Evolutionary conservation across 2,329 filamentous ascomycete genomes (phyloP), one percentile per base, ranked within the genome.

Genomic region (Colletotrichum phormii): DNA sequence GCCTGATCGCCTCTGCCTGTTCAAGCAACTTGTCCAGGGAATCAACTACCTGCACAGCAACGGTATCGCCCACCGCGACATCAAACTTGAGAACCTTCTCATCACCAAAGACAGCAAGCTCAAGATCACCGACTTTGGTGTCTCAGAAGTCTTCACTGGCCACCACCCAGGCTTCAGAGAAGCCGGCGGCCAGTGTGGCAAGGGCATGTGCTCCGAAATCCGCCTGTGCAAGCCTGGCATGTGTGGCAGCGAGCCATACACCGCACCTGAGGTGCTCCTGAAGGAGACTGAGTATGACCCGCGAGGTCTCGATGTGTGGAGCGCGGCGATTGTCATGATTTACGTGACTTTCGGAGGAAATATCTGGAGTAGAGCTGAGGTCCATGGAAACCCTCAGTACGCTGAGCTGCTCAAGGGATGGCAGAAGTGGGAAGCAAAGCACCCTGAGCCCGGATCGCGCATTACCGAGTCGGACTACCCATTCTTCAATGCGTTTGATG

Each of bases 61-160:
- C 78, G 95, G 95, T 70, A 95, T 97, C 79, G 95, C 95, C 1
- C 95, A 97, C 82, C 93, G 95, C 61, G 95, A 98, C 77, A 93
- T 97, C 84, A 97, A 98, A 83, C 88, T 95, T 12, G 95, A 97
- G 81, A 97, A 98, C 77, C 85, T 97, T 29, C 87, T 97, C 37
- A 88, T 98, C 72, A 93, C 91, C 59, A 91, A 90, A 77, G 90
- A 95, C 71, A 94, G 94, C 79, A 92, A 94, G 80, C 87, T 97
- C 68, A 97, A 97, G 84, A 95, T 98, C 72, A 95, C 94, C 62
- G 95, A 98, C 81, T 97, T 98, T 83, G 95, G 95, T 65, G 94
- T 96, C 15, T 95, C 94, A 0, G 94, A 97, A 80, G 93, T 97
- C 22, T 97, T 97, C 79, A 90, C 88, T 66, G 95, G 94, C 51